Base-by-base conservation (phyloP, 2,329 filamentous ascomycete species). In the Pseudogymnoascus sp. region DNA sequence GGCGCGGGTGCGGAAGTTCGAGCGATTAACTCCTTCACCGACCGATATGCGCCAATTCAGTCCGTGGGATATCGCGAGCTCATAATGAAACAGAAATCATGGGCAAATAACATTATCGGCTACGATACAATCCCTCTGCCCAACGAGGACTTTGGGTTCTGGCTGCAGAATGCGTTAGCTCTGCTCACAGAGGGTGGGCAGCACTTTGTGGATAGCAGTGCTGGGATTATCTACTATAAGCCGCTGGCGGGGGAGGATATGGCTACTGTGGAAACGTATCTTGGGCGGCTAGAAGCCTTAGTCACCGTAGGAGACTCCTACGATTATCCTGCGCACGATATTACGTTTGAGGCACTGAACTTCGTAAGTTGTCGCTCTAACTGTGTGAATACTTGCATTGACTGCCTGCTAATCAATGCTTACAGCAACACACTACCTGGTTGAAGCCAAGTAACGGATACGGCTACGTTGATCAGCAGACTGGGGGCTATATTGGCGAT, bases 391-490 rank as follows among this genome's bases (percentile, higher is more conserved):
- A 47, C 39, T 20, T 47, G 12, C 39, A 47, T 47, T 8, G 18
- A n/a, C n/a, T n/a, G n/a, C n/a, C 7, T 28, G 39, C 6, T 20
- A 28, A 47, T 9, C 22, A 47, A 47, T 20, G 5, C 5, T n/a
- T 20, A 47, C 12, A 35, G 33, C 33, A 35, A 35, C 28, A 36
- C 30, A 36, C 35, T 16, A 39, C 57, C 30, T 59, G 57, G 57
- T 22, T 35, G n/a, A 22, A 35, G n/a, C 57, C 57, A 37, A 35
- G 6, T 16, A 35, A 28, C 57, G 18, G 37, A 8, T 36, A 36
- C 14, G 57, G 57, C 28, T 59, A 35, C 37, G 25, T 35, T 7
- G 57, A 59, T 59, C 57, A 59, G 30, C 57, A 59, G 30, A 59
- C 57, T 14, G 57, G 57, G 7, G 57, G 25, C n/a, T 59, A 35